A percentile compares a stretch with the other conserved stretches of the same genome.
Conservation (phyloP, 768 basidiomycete genomes). For the Hydnum rufescens region DNA sequence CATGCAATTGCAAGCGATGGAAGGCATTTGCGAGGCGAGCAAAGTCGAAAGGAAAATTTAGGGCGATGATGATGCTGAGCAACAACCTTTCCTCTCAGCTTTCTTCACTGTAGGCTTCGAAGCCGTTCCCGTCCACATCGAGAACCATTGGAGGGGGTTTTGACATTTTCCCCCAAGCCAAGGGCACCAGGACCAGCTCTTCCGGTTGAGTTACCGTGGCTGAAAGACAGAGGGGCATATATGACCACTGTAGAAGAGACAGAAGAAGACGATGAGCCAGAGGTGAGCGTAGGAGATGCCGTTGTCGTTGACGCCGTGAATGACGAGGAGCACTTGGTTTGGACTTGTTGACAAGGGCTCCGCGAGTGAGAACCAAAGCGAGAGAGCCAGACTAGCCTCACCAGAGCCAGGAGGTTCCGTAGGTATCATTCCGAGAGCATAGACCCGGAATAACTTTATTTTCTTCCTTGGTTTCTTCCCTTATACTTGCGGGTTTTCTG, state of each 20-base stretch:
- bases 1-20: neutral
- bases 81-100: constrained; percentile 11
- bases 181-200: constrained; percentile 17
- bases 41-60: neutral
- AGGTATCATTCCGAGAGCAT: neutral
- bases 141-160: constrained; percentile 80
- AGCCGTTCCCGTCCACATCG: constrained; percentile 77
- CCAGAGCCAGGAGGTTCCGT: neutral
- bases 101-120: constrained; percentile 26
- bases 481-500: neutral
- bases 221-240: constrained; percentile 45
- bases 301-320: constrained; percentile 21
- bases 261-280: constrained; percentile 14
- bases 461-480: neutral
- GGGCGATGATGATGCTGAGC: neutral
- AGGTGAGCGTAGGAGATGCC: too few relatives aligned
- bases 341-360: constrained; percentile 33
- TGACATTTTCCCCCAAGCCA: constrained; percentile 77
- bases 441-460: neutral
- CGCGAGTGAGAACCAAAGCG: constrained; percentile 69
- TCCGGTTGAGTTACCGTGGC: constrained; percentile 14
- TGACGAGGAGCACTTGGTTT: constrained; percentile 33
- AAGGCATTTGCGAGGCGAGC: constrained; percentile 3
- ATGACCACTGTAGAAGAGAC: constrained; percentile 43
- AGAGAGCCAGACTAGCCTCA: constrained; percentile 61